phyloP scores from a whole-genome alignment of 2,329 filamentous ascomycete species.

The Diplodia mutila region DNA sequence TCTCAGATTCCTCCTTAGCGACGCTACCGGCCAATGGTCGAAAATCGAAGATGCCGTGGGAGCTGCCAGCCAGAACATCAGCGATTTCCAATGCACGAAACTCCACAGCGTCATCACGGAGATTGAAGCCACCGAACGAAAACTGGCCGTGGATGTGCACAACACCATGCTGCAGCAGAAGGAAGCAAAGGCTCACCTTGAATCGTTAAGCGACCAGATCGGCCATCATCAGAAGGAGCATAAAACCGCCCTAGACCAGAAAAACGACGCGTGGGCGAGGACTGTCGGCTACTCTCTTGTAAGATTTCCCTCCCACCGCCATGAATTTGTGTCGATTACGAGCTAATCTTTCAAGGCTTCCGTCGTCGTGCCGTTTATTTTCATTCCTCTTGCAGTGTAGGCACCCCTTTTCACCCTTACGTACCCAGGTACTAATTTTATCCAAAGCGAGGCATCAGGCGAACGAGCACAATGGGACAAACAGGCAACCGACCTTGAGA shows the following conservation, averaged over 20 bases:
- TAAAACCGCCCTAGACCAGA: not conserved
- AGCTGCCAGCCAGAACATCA: not conserved
- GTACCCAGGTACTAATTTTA: not conserved
- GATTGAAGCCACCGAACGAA: not conserved
- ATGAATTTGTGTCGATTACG: not conserved
- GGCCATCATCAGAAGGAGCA: not conserved
- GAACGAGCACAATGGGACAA: conserved; percentile 3
- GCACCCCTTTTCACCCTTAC: not conserved
- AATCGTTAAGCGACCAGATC: not conserved
- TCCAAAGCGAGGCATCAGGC: not conserved
- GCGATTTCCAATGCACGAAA: not conserved
- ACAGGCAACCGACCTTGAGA: not conserved
- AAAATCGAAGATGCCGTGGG: not conserved
- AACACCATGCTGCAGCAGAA: not conserved
- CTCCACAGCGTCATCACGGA: not conserved
- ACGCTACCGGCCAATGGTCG: not conserved
- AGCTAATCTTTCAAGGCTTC: not conserved
- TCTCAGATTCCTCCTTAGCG: not conserved
- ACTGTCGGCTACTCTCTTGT: not conserved
- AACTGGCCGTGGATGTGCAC: not conserved
- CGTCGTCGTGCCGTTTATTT: not conserved
- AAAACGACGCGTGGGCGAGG: not conserved
- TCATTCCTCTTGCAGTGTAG: not conserved
- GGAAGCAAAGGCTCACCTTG: not conserved
- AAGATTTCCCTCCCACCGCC: not conserved